Evolutionary conservation across 495 filamentous ascomycete genomes (phyloP).

Genomic region (Chaetomium tenue): DNA sequence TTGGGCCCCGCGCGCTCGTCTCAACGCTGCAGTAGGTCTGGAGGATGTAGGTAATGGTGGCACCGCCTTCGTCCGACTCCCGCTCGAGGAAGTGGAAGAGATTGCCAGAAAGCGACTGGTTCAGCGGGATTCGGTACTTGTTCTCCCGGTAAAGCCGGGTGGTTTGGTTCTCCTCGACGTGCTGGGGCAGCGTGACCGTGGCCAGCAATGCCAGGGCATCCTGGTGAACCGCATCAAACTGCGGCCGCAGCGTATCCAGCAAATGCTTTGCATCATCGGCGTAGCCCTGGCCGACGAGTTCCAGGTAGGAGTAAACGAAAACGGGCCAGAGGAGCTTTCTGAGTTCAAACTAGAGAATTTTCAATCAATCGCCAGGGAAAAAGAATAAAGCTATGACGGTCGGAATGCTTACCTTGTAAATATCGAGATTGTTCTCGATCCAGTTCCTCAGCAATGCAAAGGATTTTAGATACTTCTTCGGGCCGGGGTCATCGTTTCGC

Average conservation of each 20-base stretch:
- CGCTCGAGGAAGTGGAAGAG: slow-evolving; percentile 85
- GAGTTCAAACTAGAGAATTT: slow-evolving; percentile 68
- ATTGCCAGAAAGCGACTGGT: slow-evolving; percentile 70
- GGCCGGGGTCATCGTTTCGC: slow-evolving; percentile 63
- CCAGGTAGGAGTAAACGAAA: slow-evolving; percentile 88
- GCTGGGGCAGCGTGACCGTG: slow-evolving; percentile 68
- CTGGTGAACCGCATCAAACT: slow-evolving; percentile 70
- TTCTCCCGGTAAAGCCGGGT: slow-evolving; percentile 76
- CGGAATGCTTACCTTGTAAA: slow-evolving; percentile 71
- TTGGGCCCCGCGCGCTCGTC: slow-evolving; percentile 69
- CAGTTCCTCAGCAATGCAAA: slow-evolving; percentile 72
- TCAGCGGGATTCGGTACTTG: slow-evolving; percentile 85
- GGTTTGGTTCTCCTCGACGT: slow-evolving; percentile 66
- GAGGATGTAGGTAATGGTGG: slow-evolving; percentile 69
- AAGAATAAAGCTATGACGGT: not conserved
- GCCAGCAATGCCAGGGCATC: slow-evolving; percentile 71
- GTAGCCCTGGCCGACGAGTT: slow-evolving; percentile 73
- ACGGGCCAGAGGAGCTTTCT: slow-evolving; percentile 83
- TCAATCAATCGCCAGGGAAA: slow-evolving; percentile 32
- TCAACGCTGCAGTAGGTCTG: slow-evolving; percentile 71
- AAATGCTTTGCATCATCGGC: slow-evolving; percentile 67
- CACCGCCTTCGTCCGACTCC: slow-evolving; percentile 74
- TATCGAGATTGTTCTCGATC: slow-evolving; percentile 85
- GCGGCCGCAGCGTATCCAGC: slow-evolving; percentile 61
- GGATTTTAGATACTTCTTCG: slow-evolving; percentile 69